Conservation (phyloP, 805 yeast species). For the Suhomyces kilbournensis region DNA sequence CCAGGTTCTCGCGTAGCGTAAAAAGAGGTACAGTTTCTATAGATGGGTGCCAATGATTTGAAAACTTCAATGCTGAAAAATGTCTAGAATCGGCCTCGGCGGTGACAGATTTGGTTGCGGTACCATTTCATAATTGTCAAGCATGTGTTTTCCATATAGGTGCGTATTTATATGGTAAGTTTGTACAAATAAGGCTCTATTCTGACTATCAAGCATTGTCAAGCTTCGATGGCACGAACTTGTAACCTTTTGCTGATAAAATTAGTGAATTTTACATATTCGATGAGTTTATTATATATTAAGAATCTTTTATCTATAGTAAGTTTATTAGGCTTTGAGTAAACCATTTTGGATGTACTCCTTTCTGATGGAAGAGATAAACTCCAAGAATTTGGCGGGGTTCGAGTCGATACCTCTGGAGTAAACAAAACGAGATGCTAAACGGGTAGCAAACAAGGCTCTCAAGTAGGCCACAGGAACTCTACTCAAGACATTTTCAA, state of each 20-base stretch:
- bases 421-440: slow-evolving; percentile 84
- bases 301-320: background rate
- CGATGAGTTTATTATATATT: background rate
- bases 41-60: too few relatives aligned
- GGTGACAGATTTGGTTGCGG: too few relatives aligned
- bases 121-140: too few relatives aligned
- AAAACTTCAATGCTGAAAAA: background rate
- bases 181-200: too few relatives aligned
- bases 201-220: too few relatives aligned
- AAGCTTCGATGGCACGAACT: too few relatives aligned
- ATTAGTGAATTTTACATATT: too few relatives aligned
- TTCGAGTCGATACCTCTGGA: slow-evolving; percentile 76
- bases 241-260: too few relatives aligned
- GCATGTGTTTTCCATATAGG: too few relatives aligned
- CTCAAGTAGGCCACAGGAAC: slow-evolving; percentile 86
- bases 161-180: too few relatives aligned
- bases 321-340: slow-evolving; percentile 15
- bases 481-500: slow-evolving; percentile 63
- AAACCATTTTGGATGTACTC: slow-evolving; percentile 32
- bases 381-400: slow-evolving; percentile 74
- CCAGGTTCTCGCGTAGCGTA: background rate
- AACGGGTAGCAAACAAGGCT: slow-evolving; percentile 82
- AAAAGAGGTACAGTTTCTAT: background rate
- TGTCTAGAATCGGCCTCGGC: too few relatives aligned
- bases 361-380: slow-evolving; percentile 57